Conservation (phyloP, 768 basidiomycete genomes). For the Auriscalpium microsporum region DNA sequence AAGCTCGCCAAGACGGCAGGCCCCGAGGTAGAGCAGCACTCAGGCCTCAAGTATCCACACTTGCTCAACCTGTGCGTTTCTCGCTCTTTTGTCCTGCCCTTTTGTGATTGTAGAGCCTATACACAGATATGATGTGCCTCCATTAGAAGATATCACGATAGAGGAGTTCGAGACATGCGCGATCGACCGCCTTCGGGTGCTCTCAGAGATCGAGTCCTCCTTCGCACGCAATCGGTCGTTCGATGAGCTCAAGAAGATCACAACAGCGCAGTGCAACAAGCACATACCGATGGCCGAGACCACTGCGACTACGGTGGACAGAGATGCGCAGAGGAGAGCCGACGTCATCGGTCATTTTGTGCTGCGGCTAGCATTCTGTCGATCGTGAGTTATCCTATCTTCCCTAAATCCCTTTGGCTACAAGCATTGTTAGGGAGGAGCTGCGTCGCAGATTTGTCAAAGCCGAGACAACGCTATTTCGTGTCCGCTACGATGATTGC, state of each 20-base stretch:
- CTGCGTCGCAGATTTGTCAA: constrained; percentile 81
- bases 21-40: no score
- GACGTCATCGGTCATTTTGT: constrained; percentile 95
- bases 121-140: constrained; percentile 77
- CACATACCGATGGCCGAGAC: constrained; percentile 65
- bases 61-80: neutral
- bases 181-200: constrained; percentile 75
- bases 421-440: constrained; percentile 58
- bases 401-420: neutral
- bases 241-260: constrained; percentile 66
- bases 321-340: constrained; percentile 59
- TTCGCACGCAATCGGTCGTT: constrained; percentile 74
- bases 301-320: constrained; percentile 36
- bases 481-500: constrained; percentile 67
- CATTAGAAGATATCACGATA: constrained; percentile 79
- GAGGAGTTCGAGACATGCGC: constrained; percentile 95
- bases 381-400: constrained; percentile 59
- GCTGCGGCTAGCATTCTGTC: constrained; percentile 87
- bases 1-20: no score
- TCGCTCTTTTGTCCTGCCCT: neutral
- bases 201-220: constrained; percentile 88
- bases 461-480: constrained; percentile 81
- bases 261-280: constrained; percentile 55
- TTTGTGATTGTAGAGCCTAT: no score
- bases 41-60: neutral